Evolutionary conservation across 805 yeast species (phyloP), one percentile per base, ranked within the genome.

Genomic region (Geotrichum ghanense): DNA sequence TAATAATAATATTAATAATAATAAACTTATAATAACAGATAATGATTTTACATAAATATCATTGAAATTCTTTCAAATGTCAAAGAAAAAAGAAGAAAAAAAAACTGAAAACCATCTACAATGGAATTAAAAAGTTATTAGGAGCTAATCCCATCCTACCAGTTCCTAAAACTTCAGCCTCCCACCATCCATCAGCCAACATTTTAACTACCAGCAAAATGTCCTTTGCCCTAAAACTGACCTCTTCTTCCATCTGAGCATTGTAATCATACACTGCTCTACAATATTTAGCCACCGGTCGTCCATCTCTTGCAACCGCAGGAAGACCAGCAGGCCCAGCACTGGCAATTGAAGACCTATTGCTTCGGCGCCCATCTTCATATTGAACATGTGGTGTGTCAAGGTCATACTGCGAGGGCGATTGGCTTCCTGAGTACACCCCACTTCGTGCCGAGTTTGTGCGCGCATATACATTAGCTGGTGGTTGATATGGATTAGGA

Each of bases 151-250:
- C 86, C 12, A 71, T 60, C 25, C 56, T 56, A 22, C 53, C 51
- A 12, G 49, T 50, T 31, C 68, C 67, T 26, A 71, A 49, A 20
- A 76, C 75, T 53, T 79, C 86, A 25, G 77, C 79, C 54, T 75
- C 79, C 86, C 86, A 80, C 86, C 86, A 79, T 1, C 83, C 83
- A 53, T 79, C 86, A 17, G 78, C 79, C 57, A 79, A 83, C 69
- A 67, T 74, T 41, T 69, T 70, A 17, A 78, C 54, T 2, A 79
- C 74, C 47, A 76, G 62, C 43, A 79, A 57, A 2, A 71, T 55
- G 51, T 80, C 85, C 48, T 74, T 76, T 55, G 76, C 76, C 41
- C 73, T 68, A 65, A 79, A 80, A 5, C 75, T 62, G 7, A 79
- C 68, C 50, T 79, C 86, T 45, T 75, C 80, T 12, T 78, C 77